Evolutionary conservation across 108 stramenopile genomes (phyloP).

Genomic region (Mayamaea pseudoterrestris): DNA sequence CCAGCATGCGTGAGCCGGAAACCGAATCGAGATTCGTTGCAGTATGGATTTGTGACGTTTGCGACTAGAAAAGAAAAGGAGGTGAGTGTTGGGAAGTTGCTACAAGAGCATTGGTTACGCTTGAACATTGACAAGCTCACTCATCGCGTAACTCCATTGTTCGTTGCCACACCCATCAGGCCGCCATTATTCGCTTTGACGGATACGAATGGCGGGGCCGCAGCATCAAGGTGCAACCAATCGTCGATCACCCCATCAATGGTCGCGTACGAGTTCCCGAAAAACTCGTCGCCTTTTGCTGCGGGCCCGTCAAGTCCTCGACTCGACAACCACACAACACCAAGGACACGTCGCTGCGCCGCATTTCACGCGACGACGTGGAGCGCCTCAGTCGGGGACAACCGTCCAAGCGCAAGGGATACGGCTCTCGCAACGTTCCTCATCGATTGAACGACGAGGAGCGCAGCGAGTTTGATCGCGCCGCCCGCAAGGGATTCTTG

Average conservation of each 20-base stretch:
- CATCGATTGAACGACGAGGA: conserved; percentile 76
- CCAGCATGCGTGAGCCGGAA: conserved; percentile 74
- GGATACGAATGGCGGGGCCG: conserved; percentile 44
- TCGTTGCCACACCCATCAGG: too few relatives aligned
- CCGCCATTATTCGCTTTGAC: conserved; percentile 52
- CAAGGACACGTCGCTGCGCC: too few relatives aligned
- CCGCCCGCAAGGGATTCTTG: conserved; percentile 62
- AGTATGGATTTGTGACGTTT: conserved; percentile 61
- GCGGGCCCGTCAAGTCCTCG: conserved; percentile 33
- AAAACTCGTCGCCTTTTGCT: conserved; percentile 52
- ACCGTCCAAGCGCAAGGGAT: conserved; percentile 79
- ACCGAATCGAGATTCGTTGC: conserved; percentile 40
- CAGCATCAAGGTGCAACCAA: conserved; percentile 51
- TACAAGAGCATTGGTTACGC: too few relatives aligned
- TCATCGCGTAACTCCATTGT: too few relatives aligned
- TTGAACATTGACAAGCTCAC: too few relatives aligned
- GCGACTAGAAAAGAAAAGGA: conserved; percentile 51
- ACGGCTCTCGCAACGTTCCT: conserved; percentile 61
- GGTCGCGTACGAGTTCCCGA: conserved; percentile 67
- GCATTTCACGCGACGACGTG: too few relatives aligned
- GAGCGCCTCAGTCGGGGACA: conserved; percentile 73
- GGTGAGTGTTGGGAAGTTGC: conserved; percentile 24
- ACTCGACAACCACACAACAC: too few relatives aligned
- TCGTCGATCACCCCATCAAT: conserved; percentile 49
- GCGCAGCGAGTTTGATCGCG: conserved; percentile 59